Evolutionary conservation across 202 grass and related monocot species (phyloP).

Genomic region (Dendrocalamus latiflorus): DNA sequence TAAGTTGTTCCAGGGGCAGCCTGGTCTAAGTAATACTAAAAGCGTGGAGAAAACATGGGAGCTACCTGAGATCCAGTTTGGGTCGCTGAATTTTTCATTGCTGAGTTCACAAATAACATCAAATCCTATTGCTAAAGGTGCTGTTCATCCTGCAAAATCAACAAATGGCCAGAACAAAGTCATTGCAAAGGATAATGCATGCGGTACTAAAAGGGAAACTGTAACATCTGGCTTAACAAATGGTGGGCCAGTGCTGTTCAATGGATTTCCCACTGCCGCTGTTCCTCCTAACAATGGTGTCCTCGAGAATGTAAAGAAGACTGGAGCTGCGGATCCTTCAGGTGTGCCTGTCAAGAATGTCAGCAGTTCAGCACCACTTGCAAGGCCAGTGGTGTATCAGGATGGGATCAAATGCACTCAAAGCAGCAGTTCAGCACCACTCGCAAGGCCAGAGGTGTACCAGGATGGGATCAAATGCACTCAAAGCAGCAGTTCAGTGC

Average conservation of each 20-base stretch:
- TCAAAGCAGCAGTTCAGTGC: slow-evolving; percentile 22
- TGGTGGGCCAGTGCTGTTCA: slow-evolving; percentile 34
- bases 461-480: slow-evolving; percentile 18
- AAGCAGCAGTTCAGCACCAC: slow-evolving; percentile 1
- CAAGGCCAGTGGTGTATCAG: slow-evolving; percentile 3
- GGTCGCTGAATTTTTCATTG: slow-evolving; percentile 62
- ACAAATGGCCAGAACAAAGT: slow-evolving; percentile 2
- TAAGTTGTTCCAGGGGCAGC: slow-evolving; percentile 50
- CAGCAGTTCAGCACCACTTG: slow-evolving; percentile 10
- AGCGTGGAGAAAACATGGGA: slow-evolving; percentile 15
- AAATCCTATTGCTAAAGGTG: slow-evolving; percentile 13
- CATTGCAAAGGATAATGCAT: slow-evolving; percentile 17
- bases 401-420: slow-evolving; percentile 26
- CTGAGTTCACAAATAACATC: slow-evolving; percentile 36
- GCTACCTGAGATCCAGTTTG: slow-evolving; percentile 66
- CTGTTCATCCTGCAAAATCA: slow-evolving; percentile 42
- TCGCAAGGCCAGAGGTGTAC: not conserved
- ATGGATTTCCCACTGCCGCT: slow-evolving; percentile 35
- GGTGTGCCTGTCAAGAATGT: slow-evolving; percentile 25
- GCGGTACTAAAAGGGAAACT: slow-evolving; percentile 19
- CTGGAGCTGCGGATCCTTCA: slow-evolving; percentile 7
- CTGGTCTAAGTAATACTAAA: slow-evolving; percentile 10
- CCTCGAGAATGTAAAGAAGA: slow-evolving; percentile 19
- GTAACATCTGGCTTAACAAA: slow-evolving; percentile 29
- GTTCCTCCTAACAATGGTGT: slow-evolving; percentile 33